Percentiles rank a stretch among this genome's conserved stretches.
These are phyloP conservation scores for Sesbania bispinosa DNA, from an alignment of 306 rosid genomes.

Conservation along the genomic window DNA sequence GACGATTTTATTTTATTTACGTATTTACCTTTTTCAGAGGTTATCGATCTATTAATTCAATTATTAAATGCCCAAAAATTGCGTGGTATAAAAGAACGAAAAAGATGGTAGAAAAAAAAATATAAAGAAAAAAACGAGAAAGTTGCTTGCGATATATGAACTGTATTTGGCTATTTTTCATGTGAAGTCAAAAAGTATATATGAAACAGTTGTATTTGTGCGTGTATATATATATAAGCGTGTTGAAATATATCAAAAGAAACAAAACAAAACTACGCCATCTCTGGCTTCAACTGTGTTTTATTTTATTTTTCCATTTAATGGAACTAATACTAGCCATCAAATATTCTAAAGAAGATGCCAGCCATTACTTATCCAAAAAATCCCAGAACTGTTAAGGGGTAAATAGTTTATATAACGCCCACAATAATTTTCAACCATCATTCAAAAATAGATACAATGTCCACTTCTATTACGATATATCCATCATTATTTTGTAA, in stretches of 20 bases:
- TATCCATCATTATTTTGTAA: no score
- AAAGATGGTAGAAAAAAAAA: background rate
- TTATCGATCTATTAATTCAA: background rate
- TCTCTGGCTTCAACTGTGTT: background rate
- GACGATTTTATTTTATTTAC: background rate
- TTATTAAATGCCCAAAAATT: background rate
- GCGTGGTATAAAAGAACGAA: background rate
- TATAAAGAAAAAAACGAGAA: background rate
- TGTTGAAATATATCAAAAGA: constrained; percentile 29
- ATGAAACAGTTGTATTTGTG: constrained; percentile 22
- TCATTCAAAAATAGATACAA: no score
- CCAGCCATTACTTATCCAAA: background rate
- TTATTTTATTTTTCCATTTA: background rate
- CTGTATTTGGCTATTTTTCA: constrained; percentile 5
- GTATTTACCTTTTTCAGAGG: background rate
- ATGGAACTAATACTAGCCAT: background rate
- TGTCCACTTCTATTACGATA: no score
- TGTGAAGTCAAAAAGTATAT: constrained; percentile 30
- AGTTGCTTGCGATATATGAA: constrained; percentile 23
- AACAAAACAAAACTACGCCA: background rate
- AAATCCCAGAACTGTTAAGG: no score
- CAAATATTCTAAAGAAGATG: background rate
- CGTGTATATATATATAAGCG: constrained; percentile 43
- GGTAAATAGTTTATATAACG: background rate
- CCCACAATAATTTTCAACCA: background rate